These are phyloP conservation scores for Jaltomata sinuosa DNA, from an alignment of 257 asterid species.

Conservation along the genomic window DNA sequence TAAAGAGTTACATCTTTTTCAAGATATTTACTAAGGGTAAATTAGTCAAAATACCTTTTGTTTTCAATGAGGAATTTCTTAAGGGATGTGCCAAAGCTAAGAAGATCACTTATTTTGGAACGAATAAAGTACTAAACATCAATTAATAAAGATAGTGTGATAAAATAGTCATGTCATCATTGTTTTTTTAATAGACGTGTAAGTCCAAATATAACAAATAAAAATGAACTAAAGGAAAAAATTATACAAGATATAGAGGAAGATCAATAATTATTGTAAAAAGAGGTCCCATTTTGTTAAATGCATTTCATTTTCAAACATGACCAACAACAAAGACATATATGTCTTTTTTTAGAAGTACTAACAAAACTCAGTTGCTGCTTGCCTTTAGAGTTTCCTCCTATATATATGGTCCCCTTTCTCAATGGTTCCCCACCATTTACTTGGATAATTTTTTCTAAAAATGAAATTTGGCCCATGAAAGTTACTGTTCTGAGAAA, in stretches of 20 bases:
- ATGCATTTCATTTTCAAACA: constrained; percentile 14
- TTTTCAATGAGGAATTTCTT: too few relatives aligned
- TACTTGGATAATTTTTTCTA: constrained; percentile 12
- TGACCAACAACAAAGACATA: constrained; percentile 29
- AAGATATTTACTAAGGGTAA: too few relatives aligned
- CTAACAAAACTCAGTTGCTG: constrained; percentile 19
- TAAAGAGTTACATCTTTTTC: too few relatives aligned
- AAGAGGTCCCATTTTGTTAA: constrained; percentile 14
- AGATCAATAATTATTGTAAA: constrained; percentile 19
- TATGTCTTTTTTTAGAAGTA: constrained; percentile 27
- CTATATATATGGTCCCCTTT: constrained; percentile 36
- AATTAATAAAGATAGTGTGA: too few relatives aligned
- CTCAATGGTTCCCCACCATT: constrained; percentile 32
- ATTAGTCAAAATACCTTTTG: too few relatives aligned
- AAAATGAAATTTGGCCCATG: constrained; percentile 1
- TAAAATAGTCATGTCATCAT: too few relatives aligned
- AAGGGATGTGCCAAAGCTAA: too few relatives aligned
- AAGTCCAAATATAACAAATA: too few relatives aligned
- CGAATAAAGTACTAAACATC: too few relatives aligned
- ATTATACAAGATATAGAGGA: neutral
- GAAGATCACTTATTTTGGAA: too few relatives aligned
- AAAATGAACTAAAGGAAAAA: too few relatives aligned
- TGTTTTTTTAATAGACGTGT: too few relatives aligned
- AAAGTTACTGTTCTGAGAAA: constrained; percentile 2
- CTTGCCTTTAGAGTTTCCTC: constrained; percentile 9